Base-by-base conservation (phyloP, 2,329 filamentous ascomycete genomes). In the Aspergillus sp. region DNA sequence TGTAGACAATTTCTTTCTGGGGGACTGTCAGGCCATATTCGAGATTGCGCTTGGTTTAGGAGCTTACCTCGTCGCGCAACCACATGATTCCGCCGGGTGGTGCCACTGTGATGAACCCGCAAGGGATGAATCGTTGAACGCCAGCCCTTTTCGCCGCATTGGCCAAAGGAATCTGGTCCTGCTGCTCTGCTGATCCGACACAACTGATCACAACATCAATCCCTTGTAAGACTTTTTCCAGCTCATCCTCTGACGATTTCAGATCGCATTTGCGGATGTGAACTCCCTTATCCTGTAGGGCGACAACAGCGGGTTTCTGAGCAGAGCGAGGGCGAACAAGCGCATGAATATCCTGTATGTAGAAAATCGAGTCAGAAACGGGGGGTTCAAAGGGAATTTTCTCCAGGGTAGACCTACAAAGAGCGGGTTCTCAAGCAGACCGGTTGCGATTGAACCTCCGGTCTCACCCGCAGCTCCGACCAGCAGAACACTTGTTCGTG, bases 101-200 rank as follows among this genome's bases (percentile, higher is more conserved):
- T 1, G 77, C 72, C 17, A 82, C 72, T 0, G 82, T 80, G n/a
- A 77, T 79, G 58, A 82, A 85, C 58, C 77, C 79, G 66, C 80
- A 82, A 2, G 83, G 83, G 31, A 86, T 77, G 64, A 84, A 86
- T 48, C 84, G 79, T 63, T 79, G 76, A 9, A 85, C 80, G 0
- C 83, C 82, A 3, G 80, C 81, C 51, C 75, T 74, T 64, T 84
- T 82, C 1, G 81, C 79, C 2, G 83, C 84, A 38, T 77, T 78
- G 34, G 79, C 77, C 2, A 86, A 75, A 1, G 75, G 75, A 9
- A 82, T 78, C 63, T 86, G 81, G 11, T 78, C 76, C 30, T 75
- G 68, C 38, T 78, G 71, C 38, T 71, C 70, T 3, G 66, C 67
- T 3, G 73, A 72, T 23, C 71, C 66, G 23, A 84, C 76, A 57